Evolutionary conservation across 192 early-diverging fungal species (phyloP).

Genomic region (Coemansia sp.): DNA sequence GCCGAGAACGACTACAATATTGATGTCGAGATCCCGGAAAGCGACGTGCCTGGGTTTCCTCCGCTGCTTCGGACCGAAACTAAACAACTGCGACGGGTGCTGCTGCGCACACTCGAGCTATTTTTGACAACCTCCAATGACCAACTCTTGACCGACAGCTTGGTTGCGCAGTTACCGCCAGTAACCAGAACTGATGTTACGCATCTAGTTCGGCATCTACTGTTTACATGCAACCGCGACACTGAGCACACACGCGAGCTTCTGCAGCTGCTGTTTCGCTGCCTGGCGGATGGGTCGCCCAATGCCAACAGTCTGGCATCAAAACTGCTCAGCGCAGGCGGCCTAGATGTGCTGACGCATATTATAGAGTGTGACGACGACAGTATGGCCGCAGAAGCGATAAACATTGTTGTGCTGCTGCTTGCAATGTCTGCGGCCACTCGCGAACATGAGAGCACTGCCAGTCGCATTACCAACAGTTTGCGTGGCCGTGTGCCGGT

Average conservation of each 20-base stretch:
- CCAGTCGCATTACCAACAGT: slow-evolving; percentile 43
- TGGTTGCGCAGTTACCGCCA: slow-evolving; percentile 3
- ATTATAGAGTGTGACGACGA: slow-evolving; percentile 46
- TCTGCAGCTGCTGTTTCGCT: slow-evolving; percentile 38
- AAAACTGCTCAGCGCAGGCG: slow-evolving; percentile 19
- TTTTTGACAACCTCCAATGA: slow-evolving; percentile 34
- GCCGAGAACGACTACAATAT: slow-evolving; percentile 9
- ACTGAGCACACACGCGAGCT: slow-evolving; percentile 38
- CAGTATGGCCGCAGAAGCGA: slow-evolving; percentile 30
- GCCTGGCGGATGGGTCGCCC: slow-evolving; percentile 41
- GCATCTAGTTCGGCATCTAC: slow-evolving; percentile 30
- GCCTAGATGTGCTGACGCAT: slow-evolving; percentile 33
- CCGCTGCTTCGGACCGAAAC: slow-evolving; percentile 19
- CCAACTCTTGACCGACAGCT: background rate
- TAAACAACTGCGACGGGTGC: slow-evolving; percentile 19
- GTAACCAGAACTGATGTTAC: slow-evolving; percentile 22
- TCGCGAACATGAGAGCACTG: slow-evolving; percentile 28
- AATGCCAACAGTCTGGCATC: slow-evolving; percentile 28
- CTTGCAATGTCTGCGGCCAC: slow-evolving; percentile 20
- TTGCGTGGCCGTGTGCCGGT: slow-evolving; percentile 25
- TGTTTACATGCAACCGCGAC: slow-evolving; percentile 42
- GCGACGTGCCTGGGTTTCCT: slow-evolving; percentile 24
- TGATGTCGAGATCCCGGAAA: slow-evolving; percentile 8
- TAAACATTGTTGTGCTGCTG: slow-evolving; percentile 44
- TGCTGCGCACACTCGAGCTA: slow-evolving; percentile 35